Evolutionary conservation across 2,329 filamentous ascomycete species (phyloP).

Genomic region (Neopestalotiopsis sp.): DNA sequence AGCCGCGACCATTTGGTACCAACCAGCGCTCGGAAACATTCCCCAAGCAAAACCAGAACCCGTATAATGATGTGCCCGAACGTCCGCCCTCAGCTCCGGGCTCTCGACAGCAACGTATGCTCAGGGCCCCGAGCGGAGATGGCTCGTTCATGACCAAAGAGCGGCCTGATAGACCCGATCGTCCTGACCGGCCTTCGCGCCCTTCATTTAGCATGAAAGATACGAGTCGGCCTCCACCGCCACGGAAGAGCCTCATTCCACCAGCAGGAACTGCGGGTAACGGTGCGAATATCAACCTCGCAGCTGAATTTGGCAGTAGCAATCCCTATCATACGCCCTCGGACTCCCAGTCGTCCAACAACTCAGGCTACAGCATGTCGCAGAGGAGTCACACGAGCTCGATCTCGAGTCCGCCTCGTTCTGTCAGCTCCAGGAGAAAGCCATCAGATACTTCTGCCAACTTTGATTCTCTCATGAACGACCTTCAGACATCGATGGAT

Average conservation of each 20-base stretch:
- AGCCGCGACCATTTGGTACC: conserved; percentile 43
- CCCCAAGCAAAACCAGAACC: conserved; percentile 43
- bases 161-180: no score
- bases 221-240: conserved; percentile 58
- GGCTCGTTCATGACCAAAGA: conserved; percentile 31
- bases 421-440: conserved; percentile 42
- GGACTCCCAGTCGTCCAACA: conserved; percentile 69
- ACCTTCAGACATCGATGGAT: conserved; percentile 59
- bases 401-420: conserved; percentile 61
- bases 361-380: conserved; percentile 60
- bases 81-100: conserved; percentile 57
- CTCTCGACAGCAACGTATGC: conserved; percentile 44
- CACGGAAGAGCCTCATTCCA: conserved; percentile 54
- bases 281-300: conserved; percentile 57
- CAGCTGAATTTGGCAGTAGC: conserved; percentile 63
- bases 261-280: conserved; percentile 46
- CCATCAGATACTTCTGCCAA: conserved; percentile 47
- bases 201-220: conserved; percentile 53
- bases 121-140: conserved; percentile 32
- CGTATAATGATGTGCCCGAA: conserved; percentile 40
- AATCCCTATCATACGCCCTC: conserved; percentile 71
- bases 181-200: conserved; percentile 32
- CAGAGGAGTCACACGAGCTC: conserved; percentile 65
- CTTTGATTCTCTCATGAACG: conserved; percentile 56
- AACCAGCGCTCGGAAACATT: conserved; percentile 60